Evolutionary conservation across 2,329 filamentous ascomycete species (phyloP).

Genomic region (Xylariaceae sp.): DNA sequence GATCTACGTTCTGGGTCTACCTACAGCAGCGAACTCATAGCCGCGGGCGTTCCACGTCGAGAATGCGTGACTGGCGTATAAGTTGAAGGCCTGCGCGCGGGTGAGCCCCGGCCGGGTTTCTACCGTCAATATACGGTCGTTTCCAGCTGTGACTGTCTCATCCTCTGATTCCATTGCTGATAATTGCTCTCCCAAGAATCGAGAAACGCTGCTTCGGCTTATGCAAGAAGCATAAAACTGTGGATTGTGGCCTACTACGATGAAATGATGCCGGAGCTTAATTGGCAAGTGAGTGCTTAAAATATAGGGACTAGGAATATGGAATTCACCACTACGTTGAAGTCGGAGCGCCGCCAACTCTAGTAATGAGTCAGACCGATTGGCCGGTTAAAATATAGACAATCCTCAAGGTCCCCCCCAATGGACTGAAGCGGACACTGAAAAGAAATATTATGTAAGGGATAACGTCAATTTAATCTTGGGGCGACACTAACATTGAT

Average conservation of each 20-base stretch:
- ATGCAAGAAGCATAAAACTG: neutral
- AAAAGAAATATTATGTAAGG: no score
- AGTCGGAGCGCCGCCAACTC: neutral
- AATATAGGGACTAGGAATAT: no score
- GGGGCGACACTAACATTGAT: no score
- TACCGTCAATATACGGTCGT: neutral
- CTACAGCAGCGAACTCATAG: conserved; percentile 62
- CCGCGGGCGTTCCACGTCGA: conserved; percentile 63
- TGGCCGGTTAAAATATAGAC: neutral
- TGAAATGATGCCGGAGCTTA: neutral
- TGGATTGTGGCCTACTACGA: neutral
- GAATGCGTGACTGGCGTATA: conserved; percentile 60
- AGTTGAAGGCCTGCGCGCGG: conserved; percentile 43
- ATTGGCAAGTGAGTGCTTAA: conserved; percentile 6
- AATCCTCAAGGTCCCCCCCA: neutral
- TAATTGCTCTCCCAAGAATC: neutral
- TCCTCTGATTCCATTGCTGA: conserved; percentile 23
- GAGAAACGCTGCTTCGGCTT: neutral
- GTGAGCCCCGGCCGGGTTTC: conserved; percentile 33
- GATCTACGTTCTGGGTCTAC: conserved; percentile 26
- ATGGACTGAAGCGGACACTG: neutral
- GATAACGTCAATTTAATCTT: no score
- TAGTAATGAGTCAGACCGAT: conserved; percentile 21
- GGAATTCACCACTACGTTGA: no score
- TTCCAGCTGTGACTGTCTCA: neutral